These are phyloP conservation scores for Bryum argenteum DNA, from an alignment of 225 moss, liverwort and hornwort genomes.

Conservation along the genomic window DNA sequence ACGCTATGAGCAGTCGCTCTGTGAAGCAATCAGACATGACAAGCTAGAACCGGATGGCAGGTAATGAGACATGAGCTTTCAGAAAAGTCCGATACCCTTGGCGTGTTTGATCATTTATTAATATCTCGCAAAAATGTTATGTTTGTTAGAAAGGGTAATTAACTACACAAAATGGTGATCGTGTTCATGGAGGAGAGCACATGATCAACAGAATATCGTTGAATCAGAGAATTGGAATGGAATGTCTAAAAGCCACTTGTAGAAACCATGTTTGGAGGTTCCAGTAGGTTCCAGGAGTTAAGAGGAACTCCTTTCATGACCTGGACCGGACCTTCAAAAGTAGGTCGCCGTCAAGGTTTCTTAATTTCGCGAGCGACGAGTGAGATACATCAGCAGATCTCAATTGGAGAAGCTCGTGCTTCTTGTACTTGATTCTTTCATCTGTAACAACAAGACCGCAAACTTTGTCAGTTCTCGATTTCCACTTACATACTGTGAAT, in stretches of 20 bases:
- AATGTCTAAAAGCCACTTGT: too few relatives aligned
- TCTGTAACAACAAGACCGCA: constrained; percentile 40
- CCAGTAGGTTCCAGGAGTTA: background rate
- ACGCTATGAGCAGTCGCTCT: too few relatives aligned
- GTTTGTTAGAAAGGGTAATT: too few relatives aligned
- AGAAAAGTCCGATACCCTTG: too few relatives aligned
- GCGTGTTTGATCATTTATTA: too few relatives aligned
- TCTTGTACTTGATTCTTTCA: constrained; percentile 58
- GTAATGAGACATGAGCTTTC: too few relatives aligned
- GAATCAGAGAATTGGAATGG: too few relatives aligned
- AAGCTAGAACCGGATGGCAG: too few relatives aligned
- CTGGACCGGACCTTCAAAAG: constrained; percentile 20
- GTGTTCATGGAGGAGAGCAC: too few relatives aligned
- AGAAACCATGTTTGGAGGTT: background rate
- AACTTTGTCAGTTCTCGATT: constrained; percentile 2
- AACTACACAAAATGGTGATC: too few relatives aligned
- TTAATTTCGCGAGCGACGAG: constrained; percentile 30
- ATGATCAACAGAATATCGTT: background rate
- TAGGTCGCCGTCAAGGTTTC: constrained; percentile 20
- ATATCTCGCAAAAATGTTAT: too few relatives aligned
- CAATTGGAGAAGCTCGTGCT: constrained; percentile 44
- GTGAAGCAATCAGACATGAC: background rate
- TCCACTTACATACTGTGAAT: too few relatives aligned
- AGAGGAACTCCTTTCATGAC: constrained; percentile 12
- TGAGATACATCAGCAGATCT: constrained; percentile 25